A percentile compares a stretch with the other conserved stretches of the same genome.
These are phyloP conservation scores for Panellus pusillus DNA, from an alignment of 768 basidiomycete species.

Conservation along the genomic window DNA sequence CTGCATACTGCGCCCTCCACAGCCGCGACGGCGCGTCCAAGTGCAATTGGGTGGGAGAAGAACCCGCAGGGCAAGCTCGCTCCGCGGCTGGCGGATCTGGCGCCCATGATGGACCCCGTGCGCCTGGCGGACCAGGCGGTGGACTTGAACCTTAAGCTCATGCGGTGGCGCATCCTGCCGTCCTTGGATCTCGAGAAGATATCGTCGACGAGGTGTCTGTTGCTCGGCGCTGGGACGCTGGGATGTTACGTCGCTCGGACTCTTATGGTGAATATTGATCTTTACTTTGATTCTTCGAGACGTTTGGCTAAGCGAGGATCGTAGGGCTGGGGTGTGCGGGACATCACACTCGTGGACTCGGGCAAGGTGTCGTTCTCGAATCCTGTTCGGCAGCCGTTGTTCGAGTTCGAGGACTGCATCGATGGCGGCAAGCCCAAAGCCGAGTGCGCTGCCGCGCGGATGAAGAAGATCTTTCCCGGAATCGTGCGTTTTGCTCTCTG, in stretches of 20 bases:
- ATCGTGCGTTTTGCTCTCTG: conserved; percentile 56
- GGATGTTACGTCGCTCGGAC: conserved; percentile 95
- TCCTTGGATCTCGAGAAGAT: conserved; percentile 86
- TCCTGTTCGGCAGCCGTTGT: conserved; percentile 95
- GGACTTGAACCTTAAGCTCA: conserved; percentile 95
- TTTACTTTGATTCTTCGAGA: not conserved
- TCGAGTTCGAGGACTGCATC: conserved; percentile 92
- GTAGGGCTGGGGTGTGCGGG: conserved; percentile 95
- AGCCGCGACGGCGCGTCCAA: conserved; percentile 38
- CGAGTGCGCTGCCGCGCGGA: conserved; percentile 77
- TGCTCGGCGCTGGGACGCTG: conserved; percentile 93
- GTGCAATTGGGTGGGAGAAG: conserved; percentile 95
- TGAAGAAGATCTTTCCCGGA: conserved; percentile 91
- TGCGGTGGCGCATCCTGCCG: conserved; percentile 97
- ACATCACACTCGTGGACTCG: conserved; percentile 91
- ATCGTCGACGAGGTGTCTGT: conserved; percentile 72
- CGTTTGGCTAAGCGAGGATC: not conserved
- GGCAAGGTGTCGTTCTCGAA: conserved; percentile 94
- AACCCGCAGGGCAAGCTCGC: conserved; percentile 84
- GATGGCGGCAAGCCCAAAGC: conserved; percentile 94
- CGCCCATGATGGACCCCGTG: conserved; percentile 94
- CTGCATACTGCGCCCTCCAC: conserved; percentile 35
- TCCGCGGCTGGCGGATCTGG: conserved; percentile 86
- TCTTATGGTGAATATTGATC: conserved; percentile 66
- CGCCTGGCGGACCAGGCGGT: conserved; percentile 94